phyloP scores from a whole-genome alignment of 2,329 filamentous ascomycete genomes.

The Elsinoe fawcettii region DNA sequence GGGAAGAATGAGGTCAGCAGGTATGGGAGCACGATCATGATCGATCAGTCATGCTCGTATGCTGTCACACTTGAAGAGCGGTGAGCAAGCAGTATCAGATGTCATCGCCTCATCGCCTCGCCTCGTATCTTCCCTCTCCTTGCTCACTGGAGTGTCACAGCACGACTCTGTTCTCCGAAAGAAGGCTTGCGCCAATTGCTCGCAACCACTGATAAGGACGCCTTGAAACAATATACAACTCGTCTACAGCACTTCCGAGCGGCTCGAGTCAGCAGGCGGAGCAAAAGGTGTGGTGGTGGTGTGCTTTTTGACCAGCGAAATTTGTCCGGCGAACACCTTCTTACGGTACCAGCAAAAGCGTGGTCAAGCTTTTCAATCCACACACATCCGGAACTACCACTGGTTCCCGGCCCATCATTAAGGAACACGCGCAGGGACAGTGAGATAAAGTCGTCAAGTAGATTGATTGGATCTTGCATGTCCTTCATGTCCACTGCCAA shows the following conservation, averaged over 20 bases:
- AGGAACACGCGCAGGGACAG: constrained; percentile 8
- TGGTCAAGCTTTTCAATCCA: not conserved
- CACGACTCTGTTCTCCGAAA: not conserved
- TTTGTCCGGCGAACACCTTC: not conserved
- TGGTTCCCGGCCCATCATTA: not conserved
- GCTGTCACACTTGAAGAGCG: not conserved
- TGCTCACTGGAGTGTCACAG: not conserved
- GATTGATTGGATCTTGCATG: constrained; percentile 10
- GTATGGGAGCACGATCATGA: not conserved
- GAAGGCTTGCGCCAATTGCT: not conserved
- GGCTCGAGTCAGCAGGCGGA: not conserved
- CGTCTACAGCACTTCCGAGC: not conserved
- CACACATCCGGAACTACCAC: not conserved
- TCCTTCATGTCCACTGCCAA: constrained; percentile 8
- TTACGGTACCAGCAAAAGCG: not conserved
- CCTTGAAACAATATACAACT: not conserved
- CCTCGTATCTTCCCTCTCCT: not conserved
- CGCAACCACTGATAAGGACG: not conserved
- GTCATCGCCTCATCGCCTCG: not conserved
- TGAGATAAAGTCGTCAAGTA: not conserved
- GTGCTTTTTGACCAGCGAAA: not conserved
- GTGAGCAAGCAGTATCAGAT: too few relatives aligned
- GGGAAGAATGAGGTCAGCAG: not conserved
- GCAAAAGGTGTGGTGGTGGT: not conserved
- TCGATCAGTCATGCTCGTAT: not conserved